These are phyloP conservation scores for Trichosporon faecale DNA, from an alignment of 1,284 basidiomycete species.

Conservation along the genomic window DNA sequence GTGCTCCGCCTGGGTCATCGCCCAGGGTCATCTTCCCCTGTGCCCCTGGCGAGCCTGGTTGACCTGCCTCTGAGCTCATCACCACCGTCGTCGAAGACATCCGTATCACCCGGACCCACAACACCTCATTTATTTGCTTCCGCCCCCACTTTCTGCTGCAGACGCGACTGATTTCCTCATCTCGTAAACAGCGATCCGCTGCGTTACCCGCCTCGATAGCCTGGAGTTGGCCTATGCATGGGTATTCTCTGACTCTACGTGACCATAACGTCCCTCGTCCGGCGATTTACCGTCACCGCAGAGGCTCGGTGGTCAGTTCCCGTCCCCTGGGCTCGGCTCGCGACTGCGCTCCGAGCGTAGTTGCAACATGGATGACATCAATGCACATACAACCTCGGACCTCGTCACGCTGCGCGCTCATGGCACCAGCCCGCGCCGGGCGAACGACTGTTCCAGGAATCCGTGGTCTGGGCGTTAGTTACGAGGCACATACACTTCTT, in stretches of 20 bases:
- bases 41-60: neutral
- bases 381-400: neutral
- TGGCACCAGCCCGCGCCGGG: conserved; percentile 18
- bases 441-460: conserved; percentile 45
- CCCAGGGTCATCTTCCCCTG: neutral
- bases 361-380: conserved; percentile 8
- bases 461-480: conserved; percentile 32
- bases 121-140: conserved; percentile 4
- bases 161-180: conserved; percentile 7
- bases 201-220: no score
- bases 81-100: neutral
- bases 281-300: neutral
- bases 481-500: no score
- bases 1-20: neutral
- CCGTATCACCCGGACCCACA: neutral
- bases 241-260: neutral
- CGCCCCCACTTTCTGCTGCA: neutral
- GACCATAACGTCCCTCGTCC: neutral
- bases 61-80: neutral
- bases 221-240: neutral
- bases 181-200: neutral
- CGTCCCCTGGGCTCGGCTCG: no score
- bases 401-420: conserved; percentile 9
- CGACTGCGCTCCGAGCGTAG: neutral
- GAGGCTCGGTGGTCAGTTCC: no score